Conservation (phyloP, 768 basidiomycete species). For the Rhodocollybia butyracea region DNA sequence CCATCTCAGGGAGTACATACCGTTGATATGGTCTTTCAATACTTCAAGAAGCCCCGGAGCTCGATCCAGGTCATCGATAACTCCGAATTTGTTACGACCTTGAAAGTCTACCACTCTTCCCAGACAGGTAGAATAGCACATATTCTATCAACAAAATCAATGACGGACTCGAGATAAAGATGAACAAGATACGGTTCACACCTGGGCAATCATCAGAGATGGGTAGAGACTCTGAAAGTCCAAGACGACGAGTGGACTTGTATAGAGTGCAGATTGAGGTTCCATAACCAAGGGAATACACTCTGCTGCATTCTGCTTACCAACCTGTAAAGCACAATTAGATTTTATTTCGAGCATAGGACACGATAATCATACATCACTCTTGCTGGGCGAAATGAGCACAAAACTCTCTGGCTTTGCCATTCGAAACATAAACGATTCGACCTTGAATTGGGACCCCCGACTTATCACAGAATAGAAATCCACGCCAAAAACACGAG, state of each 20-base stretch:
- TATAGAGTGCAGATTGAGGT: slow-evolving; percentile 89
- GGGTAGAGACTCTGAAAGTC: slow-evolving; percentile 98
- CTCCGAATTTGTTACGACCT: slow-evolving; percentile 85
- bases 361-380: slow-evolving; percentile 54
- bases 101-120: slow-evolving; percentile 87
- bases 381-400: slow-evolving; percentile 83
- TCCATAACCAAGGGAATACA: slow-evolving; percentile 96
- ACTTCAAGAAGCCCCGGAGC: slow-evolving; percentile 65
- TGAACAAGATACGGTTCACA: neutral
- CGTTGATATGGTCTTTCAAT: slow-evolving; percentile 72
- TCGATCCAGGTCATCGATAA: slow-evolving; percentile 66
- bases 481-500: slow-evolving; percentile 95
- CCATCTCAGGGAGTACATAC: too few relatives aligned
- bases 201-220: slow-evolving; percentile 87
- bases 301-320: slow-evolving; percentile 93
- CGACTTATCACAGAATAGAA: slow-evolving; percentile 93
- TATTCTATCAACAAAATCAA: slow-evolving; percentile 58
- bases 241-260: slow-evolving; percentile 86
- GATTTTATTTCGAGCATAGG: neutral
- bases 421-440: slow-evolving; percentile 97
- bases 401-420: slow-evolving; percentile 94
- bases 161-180: neutral
- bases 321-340: slow-evolving; percentile 58
- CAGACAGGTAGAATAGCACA: slow-evolving; percentile 94
- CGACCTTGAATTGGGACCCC: slow-evolving; percentile 98